Evolutionary conservation across 257 asterid species (phyloP).

Genomic region (Jacaranda copaia): DNA sequence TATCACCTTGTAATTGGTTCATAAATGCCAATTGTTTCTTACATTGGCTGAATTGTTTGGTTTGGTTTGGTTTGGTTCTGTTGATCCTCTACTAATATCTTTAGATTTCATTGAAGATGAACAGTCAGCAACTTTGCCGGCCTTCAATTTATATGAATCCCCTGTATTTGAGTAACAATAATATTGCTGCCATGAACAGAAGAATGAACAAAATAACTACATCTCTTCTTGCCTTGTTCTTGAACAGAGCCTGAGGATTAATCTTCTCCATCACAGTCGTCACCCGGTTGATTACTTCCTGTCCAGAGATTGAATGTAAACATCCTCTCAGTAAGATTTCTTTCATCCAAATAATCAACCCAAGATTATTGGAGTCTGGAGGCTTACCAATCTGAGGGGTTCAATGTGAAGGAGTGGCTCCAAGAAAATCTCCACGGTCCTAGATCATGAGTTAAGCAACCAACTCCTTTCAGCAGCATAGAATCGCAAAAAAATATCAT

Average conservation of each 20-base stretch:
- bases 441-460: constrained; percentile 17
- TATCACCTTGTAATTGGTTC: constrained; percentile 38
- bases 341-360: not conserved
- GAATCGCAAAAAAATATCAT: not conserved
- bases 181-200: constrained; percentile 35
- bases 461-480: no score
- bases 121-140: not conserved
- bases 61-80: no score
- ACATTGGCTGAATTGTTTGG: not conserved
- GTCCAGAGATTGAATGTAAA: constrained; percentile 31
- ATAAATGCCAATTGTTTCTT: constrained; percentile 19
- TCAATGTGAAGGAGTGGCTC: constrained; percentile 68
- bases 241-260: constrained; percentile 34
- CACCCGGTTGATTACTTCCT: constrained; percentile 49
- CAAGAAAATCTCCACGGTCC: constrained; percentile 75
- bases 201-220: constrained; percentile 36
- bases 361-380: not conserved
- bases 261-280: constrained; percentile 50
- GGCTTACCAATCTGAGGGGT: constrained; percentile 70
- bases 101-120: no score
- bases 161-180: constrained; percentile 30
- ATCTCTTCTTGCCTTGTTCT: constrained; percentile 37
- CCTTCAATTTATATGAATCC: not conserved
- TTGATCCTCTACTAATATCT: not conserved
- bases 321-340: not conserved